Conservation (phyloP, 129 eudicot genomes). For the Flaveria bidentis region DNA sequence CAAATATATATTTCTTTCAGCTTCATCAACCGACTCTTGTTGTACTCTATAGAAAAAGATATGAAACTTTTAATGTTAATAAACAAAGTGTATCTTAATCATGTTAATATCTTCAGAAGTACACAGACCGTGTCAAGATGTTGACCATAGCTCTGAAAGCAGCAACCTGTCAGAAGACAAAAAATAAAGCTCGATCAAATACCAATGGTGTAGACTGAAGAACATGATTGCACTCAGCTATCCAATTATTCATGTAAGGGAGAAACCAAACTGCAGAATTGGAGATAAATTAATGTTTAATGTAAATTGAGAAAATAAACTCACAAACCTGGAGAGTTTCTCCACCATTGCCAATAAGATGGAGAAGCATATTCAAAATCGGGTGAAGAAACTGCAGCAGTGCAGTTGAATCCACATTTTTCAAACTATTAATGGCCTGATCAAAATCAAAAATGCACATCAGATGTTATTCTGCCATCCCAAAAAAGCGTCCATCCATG, state of each 20-base stretch:
- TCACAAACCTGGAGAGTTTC: constrained; percentile 89
- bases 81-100: constrained; percentile 7
- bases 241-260: constrained; percentile 16
- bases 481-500: background rate
- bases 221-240: constrained; percentile 18
- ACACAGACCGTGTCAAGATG: constrained; percentile 80
- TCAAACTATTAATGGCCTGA: constrained; percentile 98
- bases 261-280: constrained; percentile 14
- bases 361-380: constrained; percentile 96
- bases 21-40: constrained; percentile 97
- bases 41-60: constrained; percentile 63
- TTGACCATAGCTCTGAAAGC: constrained; percentile 99
- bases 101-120: constrained; percentile 16
- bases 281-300: background rate
- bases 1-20: constrained; percentile 86
- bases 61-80: background rate
- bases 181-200: constrained; percentile 19
- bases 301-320: background rate
- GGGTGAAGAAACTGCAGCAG: constrained; percentile 99
- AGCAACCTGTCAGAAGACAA: constrained; percentile 65
- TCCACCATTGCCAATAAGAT: constrained; percentile 97
- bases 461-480: background rate
- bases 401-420: constrained; percentile 97
- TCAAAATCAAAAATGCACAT: constrained; percentile 20
- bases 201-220: constrained; percentile 19